Evolutionary conservation across 75 land plant species (phyloP).

Genomic region (Azolla pinnata): DNA sequence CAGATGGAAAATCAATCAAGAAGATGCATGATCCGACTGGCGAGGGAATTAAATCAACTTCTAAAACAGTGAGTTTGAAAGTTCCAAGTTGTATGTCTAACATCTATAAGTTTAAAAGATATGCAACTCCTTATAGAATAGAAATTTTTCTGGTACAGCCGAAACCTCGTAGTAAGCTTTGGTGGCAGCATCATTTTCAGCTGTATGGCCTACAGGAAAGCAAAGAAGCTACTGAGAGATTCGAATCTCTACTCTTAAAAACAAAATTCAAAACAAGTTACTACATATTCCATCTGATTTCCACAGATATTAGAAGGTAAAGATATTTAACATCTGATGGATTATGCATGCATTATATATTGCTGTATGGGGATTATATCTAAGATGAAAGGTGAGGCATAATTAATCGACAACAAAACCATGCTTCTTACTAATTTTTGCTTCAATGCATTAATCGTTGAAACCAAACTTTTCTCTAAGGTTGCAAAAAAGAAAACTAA

Average conservation of each 20-base stretch:
- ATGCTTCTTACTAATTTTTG: too few species aligned
- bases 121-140: neutral
- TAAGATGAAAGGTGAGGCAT: too few species aligned
- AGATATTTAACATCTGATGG: too few species aligned
- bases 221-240: constrained; percentile 39
- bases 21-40: constrained; percentile 3
- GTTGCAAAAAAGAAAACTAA: too few species aligned
- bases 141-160: constrained; percentile 18
- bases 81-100: neutral
- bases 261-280: constrained; percentile 27
- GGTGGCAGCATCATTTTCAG: constrained; percentile 50
- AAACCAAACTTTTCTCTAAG: too few species aligned
- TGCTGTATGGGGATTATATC: too few species aligned
- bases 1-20: neutral
- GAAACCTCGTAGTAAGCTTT: constrained; percentile 39
- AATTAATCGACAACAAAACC: too few species aligned
- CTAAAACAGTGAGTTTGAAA: neutral
- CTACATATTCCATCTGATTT: constrained; percentile 47
- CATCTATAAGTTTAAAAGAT: neutral
- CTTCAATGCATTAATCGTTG: too few species aligned
- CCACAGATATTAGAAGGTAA: constrained; percentile 7
- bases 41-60: neutral
- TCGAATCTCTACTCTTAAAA: constrained; percentile 28
- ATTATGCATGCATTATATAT: too few species aligned
- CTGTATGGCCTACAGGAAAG: constrained; percentile 43